Evolutionary conservation across 805 yeast genomes (phyloP), one percentile per base, ranked within the genome.

Genomic region (Tetrapisispora arboricola): DNA sequence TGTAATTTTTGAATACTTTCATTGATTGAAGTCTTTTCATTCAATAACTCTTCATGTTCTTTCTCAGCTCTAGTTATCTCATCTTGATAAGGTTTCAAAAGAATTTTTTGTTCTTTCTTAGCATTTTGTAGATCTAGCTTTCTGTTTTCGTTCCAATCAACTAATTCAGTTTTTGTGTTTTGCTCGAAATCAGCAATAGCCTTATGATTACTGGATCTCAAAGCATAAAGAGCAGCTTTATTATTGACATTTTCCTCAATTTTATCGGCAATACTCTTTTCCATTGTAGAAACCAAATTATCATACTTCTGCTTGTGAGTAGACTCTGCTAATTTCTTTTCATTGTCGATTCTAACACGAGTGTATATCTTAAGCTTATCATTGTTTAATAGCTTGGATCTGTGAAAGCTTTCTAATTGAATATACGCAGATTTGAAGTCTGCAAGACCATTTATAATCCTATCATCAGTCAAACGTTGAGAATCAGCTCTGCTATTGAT

Each of bases 401-500:
- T 57, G 50, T 67, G 68, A 45, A 66, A 61, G 32, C 58, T 54
- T 49, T 67, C 69, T 51, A 66, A 64, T 31, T 64, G 68, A 33
- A 60, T 65, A 41, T 70, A 68, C 15, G 63, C 63, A 35, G 61
- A 48, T 42, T 60, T 54, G 44, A 65, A 61, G 39, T 65, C 67
- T 19, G 61, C 63, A 39, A 50, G 53, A 48, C 65, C 47, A 41
- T 58, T 54, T 34, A 61, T 60, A 46, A 60, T 55, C 49, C 65
- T 75, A 38, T 64, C 65, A 58, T 80, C 84, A 36, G 65, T 60
- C 32, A 65, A 64, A 43, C 94, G 75, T 63, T 85, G 90, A 36
- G 74, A 72, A 18, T 63, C 68, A 17, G 94, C 94, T 55, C 83
- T 80, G 35, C 68, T 63, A 50, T 74, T 69, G 53, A 90, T 76